Conservation (phyloP, 176 grass and related monocot genomes). For the Oryza glumipatula region DNA sequence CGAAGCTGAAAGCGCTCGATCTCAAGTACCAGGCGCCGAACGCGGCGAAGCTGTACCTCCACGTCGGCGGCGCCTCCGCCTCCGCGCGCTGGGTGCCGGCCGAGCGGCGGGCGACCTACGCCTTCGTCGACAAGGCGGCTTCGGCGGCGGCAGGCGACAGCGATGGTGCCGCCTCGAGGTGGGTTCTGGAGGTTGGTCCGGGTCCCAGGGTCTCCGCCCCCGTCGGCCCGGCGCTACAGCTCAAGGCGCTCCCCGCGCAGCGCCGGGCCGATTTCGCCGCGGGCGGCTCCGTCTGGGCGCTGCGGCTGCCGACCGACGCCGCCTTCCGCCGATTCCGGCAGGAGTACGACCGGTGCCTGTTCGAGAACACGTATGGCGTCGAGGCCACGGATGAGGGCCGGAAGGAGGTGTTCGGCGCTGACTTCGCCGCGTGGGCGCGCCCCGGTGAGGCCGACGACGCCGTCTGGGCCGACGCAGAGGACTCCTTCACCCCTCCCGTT, state of each 20-base stretch:
- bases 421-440: slow-evolving; percentile 82
- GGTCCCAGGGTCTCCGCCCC: slow-evolving; percentile 58
- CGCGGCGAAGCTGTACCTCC: slow-evolving; percentile 75
- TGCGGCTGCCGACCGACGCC: slow-evolving; percentile 63
- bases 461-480: slow-evolving; percentile 72
- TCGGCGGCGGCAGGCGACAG: neutral
- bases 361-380: slow-evolving; percentile 88
- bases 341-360: slow-evolving; percentile 74
- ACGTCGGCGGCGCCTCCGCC: slow-evolving; percentile 74
- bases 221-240: slow-evolving; percentile 66
- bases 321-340: slow-evolving; percentile 72
- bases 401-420: slow-evolving; percentile 75
- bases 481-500: slow-evolving; percentile 43
- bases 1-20: slow-evolving; percentile 72
- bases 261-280: slow-evolving; percentile 76
- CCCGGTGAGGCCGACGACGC: slow-evolving; percentile 67
- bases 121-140: slow-evolving; percentile 56
- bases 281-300: slow-evolving; percentile 76
- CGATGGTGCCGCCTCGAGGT: slow-evolving; percentile 23
- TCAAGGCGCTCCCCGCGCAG: slow-evolving; percentile 75
- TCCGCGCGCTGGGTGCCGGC: slow-evolving; percentile 69
- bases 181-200: slow-evolving; percentile 69
- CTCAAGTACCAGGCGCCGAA: slow-evolving; percentile 60
- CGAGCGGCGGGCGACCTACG: slow-evolving; percentile 60
- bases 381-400: slow-evolving; percentile 75